Percentiles rank a stretch among this genome's conserved stretches.
These are phyloP conservation scores for Amanita jacksonii DNA, from an alignment of 768 basidiomycete genomes.

Conservation along the genomic window DNA sequence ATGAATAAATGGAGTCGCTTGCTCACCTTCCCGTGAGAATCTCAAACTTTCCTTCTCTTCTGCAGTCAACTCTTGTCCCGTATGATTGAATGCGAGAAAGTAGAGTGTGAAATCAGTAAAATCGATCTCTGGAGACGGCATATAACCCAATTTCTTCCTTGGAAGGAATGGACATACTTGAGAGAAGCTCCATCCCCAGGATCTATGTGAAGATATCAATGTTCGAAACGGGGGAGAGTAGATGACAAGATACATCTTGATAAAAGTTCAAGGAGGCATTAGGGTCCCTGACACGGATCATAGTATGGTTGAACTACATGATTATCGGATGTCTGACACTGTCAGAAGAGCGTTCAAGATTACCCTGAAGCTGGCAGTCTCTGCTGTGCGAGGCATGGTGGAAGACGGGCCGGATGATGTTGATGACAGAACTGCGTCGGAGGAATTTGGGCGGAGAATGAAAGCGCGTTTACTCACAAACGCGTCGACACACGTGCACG, in stretches of 20 bases:
- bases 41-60: slow-evolving; percentile 44
- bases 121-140: slow-evolving; percentile 33
- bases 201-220: too few relatives aligned
- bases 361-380: slow-evolving; percentile 59
- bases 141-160: slow-evolving; percentile 1
- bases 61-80: slow-evolving; percentile 34
- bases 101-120: slow-evolving; percentile 66
- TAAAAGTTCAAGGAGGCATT: slow-evolving; percentile 77
- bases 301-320: slow-evolving; percentile 70
- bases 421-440: too few relatives aligned
- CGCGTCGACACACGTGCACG: slow-evolving; percentile 36
- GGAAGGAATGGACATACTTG: slow-evolving; percentile 26
- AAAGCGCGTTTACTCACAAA: slow-evolving; percentile 36
- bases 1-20: not conserved
- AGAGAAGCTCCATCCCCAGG: slow-evolving; percentile 71
- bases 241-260: too few relatives aligned
- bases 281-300: slow-evolving; percentile 85
- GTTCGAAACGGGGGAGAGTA: too few relatives aligned
- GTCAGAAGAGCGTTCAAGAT: not conserved
- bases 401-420: not conserved
- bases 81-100: slow-evolving; percentile 76
- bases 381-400: slow-evolving; percentile 54
- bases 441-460: slow-evolving; percentile 9
- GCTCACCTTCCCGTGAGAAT: slow-evolving; percentile 58
- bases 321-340: not conserved